phyloP scores from a whole-genome alignment of 495 filamentous ascomycete genomes.

The Penicillium egyptiacum region DNA sequence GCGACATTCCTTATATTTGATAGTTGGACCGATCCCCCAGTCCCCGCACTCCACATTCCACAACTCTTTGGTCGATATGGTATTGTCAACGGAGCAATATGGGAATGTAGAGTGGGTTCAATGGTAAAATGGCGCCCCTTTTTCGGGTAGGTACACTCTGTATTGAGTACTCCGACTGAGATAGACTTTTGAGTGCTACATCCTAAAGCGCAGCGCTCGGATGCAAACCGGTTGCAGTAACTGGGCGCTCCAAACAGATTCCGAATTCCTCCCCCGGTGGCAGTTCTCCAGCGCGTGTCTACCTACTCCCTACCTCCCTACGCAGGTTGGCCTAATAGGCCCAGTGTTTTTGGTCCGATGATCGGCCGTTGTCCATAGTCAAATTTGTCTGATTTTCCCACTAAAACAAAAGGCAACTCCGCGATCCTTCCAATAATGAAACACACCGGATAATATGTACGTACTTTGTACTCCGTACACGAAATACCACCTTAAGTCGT shows the following conservation, averaged over 20 bases:
- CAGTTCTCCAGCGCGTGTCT: background rate
- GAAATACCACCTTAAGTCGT: background rate
- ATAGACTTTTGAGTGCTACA: slow-evolving; percentile 1
- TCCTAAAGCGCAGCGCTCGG: background rate
- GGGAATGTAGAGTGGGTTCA: background rate
- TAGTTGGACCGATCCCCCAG: slow-evolving; percentile 11
- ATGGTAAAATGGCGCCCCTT: background rate
- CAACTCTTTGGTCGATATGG: background rate
- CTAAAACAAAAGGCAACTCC: background rate
- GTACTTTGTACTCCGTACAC: no score
- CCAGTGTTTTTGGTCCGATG: background rate
- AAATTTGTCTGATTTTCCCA: background rate
- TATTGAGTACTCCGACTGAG: no score
- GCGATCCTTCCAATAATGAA: background rate
- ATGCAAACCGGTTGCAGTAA: slow-evolving; percentile 1
- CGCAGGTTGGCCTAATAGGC: background rate
- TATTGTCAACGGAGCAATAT: background rate
- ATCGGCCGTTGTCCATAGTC: slow-evolving; percentile 1
- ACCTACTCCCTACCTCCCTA: no score
- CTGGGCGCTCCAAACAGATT: background rate
- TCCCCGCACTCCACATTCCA: slow-evolving; percentile 15
- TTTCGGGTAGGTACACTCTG: background rate
- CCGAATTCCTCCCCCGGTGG: background rate
- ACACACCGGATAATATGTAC: background rate
- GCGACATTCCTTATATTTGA: background rate